These are phyloP conservation scores for Fusarium nematophilum DNA, from an alignment of 2,329 filamentous ascomycete species.

Conservation along the genomic window DNA sequence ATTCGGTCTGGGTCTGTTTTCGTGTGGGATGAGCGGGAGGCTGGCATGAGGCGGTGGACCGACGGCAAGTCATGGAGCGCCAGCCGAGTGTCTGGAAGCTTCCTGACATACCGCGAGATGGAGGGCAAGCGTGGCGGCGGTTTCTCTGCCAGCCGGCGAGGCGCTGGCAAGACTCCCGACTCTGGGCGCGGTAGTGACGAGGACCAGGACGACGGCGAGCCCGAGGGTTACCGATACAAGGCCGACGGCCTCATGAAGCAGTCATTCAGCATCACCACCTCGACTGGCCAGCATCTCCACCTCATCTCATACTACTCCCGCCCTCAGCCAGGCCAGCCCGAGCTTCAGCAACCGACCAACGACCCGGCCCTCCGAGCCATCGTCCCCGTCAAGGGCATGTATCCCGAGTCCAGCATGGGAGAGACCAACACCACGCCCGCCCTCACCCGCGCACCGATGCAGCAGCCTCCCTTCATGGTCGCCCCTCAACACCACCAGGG, in stretches of 20 bases:
- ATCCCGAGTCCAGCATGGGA: conserved; percentile 93
- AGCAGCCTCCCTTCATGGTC: conserved; percentile 54
- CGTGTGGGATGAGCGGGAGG: conserved; percentile 99
- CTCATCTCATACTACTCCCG: conserved; percentile 97
- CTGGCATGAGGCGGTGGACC: conserved; percentile 98
- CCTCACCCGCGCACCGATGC: conserved; percentile 80
- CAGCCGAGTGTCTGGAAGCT: conserved; percentile 96
- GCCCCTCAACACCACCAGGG: conserved; percentile 49
- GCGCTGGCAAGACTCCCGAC: conserved; percentile 82
- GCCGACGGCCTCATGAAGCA: conserved; percentile 99
- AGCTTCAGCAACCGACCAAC: conserved; percentile 82
- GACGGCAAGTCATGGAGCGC: conserved; percentile 99
- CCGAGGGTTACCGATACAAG: conserved; percentile 94
- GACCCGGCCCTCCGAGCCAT: conserved; percentile 86
- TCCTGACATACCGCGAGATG: conserved; percentile 98
- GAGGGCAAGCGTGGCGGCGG: conserved; percentile 93
- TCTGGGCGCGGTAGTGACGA: conserved; percentile 85
- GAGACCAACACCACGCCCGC: conserved; percentile 84
- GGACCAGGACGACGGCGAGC: conserved; percentile 84
- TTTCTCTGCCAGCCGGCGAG: conserved; percentile 69
- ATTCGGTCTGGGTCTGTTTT: conserved; percentile 98
- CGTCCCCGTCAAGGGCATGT: conserved; percentile 91
- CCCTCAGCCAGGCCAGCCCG: conserved; percentile 76
- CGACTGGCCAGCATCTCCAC: conserved; percentile 88
- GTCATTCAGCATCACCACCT: conserved; percentile 98